Evolutionary conservation across 306 rosid genomes (phyloP).

Genomic region (Trifolium repens): DNA sequence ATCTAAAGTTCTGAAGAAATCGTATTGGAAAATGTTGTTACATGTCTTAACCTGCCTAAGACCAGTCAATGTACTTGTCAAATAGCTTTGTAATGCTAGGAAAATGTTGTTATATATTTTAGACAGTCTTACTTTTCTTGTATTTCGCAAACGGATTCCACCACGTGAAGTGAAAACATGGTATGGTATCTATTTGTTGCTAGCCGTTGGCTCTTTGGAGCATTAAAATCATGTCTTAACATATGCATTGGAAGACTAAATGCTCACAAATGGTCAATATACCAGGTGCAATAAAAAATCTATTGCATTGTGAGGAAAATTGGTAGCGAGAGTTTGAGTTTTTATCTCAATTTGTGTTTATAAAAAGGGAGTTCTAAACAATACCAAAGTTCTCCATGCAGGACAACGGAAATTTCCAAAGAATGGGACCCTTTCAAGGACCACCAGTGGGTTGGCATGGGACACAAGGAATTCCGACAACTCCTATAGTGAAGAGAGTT

Average conservation of each 20-base stretch:
- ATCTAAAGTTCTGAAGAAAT: not conserved
- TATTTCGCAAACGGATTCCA: not conserved
- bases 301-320: constrained; percentile 25
- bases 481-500: constrained; percentile 79
- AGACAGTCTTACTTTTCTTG: not conserved
- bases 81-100: not conserved
- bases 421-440: constrained; percentile 65
- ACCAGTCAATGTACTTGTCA: not conserved
- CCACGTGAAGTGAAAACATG: not conserved
- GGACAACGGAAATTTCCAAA: constrained; percentile 69
- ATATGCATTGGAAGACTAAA: constrained; percentile 15
- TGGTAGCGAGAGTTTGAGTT: constrained; percentile 30
- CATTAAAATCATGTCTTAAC: not conserved
- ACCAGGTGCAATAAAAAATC: not conserved
- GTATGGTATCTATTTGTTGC: constrained; percentile 8
- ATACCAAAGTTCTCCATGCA: constrained; percentile 39
- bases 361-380: constrained; percentile 27
- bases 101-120: not conserved
- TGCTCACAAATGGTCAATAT: constrained; percentile 9
- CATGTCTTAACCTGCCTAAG: not conserved
- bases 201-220: constrained; percentile 19
- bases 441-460: constrained; percentile 78
- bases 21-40: not conserved
- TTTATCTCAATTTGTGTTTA: constrained; percentile 26
- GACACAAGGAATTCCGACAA: constrained; percentile 71